Conservation (phyloP, 2,329 filamentous ascomycete species). For the Dothideomycetes sp. region DNA sequence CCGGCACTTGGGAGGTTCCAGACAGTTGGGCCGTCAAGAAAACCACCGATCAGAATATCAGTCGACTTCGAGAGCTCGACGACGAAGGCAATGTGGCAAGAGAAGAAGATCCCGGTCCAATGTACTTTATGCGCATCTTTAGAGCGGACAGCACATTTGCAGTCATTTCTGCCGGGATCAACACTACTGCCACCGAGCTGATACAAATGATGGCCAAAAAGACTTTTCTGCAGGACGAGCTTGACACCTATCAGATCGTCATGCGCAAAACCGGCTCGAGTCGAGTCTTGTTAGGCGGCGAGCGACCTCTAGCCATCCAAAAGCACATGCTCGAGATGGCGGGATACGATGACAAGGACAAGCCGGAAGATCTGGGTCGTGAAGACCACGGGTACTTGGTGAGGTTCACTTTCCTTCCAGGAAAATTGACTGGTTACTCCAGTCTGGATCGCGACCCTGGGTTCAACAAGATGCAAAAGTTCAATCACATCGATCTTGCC, state of each 20-base stretch:
- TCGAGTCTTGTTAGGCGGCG: constrained; percentile 65
- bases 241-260: constrained; percentile 92
- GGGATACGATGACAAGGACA: constrained; percentile 78
- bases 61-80: constrained; percentile 53
- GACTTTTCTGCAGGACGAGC: constrained; percentile 78
- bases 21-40: constrained; percentile 93
- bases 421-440: constrained; percentile 71
- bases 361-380: constrained; percentile 83
- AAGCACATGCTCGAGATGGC: constrained; percentile 85
- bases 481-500: constrained; percentile 86
- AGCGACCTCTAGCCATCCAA: constrained; percentile 83
- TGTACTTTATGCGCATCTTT: constrained; percentile 93
- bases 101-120: constrained; percentile 59
- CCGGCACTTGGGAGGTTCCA: constrained; percentile 76
- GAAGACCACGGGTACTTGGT: constrained; percentile 97
- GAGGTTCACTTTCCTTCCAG: constrained; percentile 88
- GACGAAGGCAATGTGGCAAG: constrained; percentile 58
- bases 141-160: constrained; percentile 89
- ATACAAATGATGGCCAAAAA: constrained; percentile 89
- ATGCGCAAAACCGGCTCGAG: constrained; percentile 87
- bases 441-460: constrained; percentile 67
- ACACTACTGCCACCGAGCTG: constrained; percentile 77
- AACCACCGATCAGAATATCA: constrained; percentile 53
- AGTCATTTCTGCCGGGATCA: constrained; percentile 74
- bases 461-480: constrained; percentile 75